Percentiles rank a stretch among this genome's conserved stretches.
Conservation (phyloP, 495 filamentous ascomycete species). For the Podospora pseudopauciseta region DNA sequence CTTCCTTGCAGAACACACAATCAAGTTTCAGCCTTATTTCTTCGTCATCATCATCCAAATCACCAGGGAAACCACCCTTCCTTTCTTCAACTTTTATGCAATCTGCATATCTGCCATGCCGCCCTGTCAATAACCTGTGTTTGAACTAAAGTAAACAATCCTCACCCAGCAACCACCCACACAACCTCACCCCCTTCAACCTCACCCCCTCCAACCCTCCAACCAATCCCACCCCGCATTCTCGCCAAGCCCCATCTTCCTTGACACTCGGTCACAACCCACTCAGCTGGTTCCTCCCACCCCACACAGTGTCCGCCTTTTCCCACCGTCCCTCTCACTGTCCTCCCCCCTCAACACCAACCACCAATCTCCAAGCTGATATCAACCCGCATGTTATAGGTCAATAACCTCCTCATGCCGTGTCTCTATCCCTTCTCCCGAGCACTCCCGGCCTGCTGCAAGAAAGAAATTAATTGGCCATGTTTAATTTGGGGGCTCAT, state of each 20-base stretch:
- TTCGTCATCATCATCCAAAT: background rate
- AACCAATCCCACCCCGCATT: background rate
- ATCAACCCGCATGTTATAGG: constrained; percentile 3
- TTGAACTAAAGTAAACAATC: constrained; percentile 17
- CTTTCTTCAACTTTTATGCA: background rate
- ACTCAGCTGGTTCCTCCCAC: background rate
- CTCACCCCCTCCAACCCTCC: background rate
- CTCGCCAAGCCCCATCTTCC: background rate
- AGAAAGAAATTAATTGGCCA: constrained; percentile 22
- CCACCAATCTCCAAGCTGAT: background rate
- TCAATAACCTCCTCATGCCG: constrained; percentile 7
- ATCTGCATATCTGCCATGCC: too few relatives aligned
- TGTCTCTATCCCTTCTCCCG: background rate
- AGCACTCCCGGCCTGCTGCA: constrained; percentile 1
- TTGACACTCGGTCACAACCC: background rate
- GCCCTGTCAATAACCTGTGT: too few relatives aligned
- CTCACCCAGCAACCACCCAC: constrained; percentile 14
- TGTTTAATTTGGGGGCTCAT: background rate
- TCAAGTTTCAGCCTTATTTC: constrained; percentile 4
- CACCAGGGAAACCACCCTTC: constrained; percentile 3
- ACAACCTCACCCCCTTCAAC: background rate
- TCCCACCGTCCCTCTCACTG: background rate
- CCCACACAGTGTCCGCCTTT: constrained; percentile 7
- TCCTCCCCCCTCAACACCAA: background rate
- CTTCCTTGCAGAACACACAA: background rate